Conservation (phyloP, 352 stramenopile genomes). For the Pythium utonaiense region DNA sequence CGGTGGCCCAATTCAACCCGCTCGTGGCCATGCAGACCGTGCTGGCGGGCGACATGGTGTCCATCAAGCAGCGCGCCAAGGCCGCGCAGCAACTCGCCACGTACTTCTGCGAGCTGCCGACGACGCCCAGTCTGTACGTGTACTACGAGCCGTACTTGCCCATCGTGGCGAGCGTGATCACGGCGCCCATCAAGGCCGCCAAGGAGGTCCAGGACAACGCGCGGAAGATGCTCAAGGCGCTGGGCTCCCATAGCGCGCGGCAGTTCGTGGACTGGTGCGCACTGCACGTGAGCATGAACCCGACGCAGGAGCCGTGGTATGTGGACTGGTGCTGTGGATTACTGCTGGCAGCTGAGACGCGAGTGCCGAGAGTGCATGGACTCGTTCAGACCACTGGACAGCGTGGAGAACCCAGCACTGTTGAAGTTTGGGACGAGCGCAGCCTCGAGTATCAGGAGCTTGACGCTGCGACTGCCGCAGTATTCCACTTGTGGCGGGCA, state of each 20-base stretch:
- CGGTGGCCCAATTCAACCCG: constrained; percentile 21
- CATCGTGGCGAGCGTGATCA: constrained; percentile 16
- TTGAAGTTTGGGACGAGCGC: constrained; percentile 14
- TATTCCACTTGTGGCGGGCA: constrained; percentile 25
- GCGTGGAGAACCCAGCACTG: neutral
- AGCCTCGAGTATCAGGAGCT: constrained; percentile 24
- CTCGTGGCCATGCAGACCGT: constrained; percentile 24
- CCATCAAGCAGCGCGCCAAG: constrained; percentile 33
- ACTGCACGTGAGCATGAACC: constrained; percentile 20
- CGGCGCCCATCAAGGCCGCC: constrained; percentile 24
- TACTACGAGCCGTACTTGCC: constrained; percentile 30
- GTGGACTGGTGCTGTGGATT: constrained; percentile 28
- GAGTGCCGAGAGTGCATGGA: constrained; percentile 8
- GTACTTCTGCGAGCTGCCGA: constrained; percentile 24
- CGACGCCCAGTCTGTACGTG: constrained; percentile 24
- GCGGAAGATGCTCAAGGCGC: constrained; percentile 26
- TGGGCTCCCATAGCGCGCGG: constrained; percentile 23
- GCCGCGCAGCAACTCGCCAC: constrained; percentile 27
- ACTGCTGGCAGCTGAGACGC: constrained; percentile 21
- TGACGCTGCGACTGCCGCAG: constrained; percentile 13
- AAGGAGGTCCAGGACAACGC: constrained; percentile 25
- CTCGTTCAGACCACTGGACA: neutral
- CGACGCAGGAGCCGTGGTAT: constrained; percentile 18
- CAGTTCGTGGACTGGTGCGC: constrained; percentile 27
- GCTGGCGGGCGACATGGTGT: constrained; percentile 24